A percentile compares a stretch with the other conserved stretches of the same genome.
phyloP scores from a whole-genome alignment of 805 yeast genomes.

The Kodamaea laetipori region DNA sequence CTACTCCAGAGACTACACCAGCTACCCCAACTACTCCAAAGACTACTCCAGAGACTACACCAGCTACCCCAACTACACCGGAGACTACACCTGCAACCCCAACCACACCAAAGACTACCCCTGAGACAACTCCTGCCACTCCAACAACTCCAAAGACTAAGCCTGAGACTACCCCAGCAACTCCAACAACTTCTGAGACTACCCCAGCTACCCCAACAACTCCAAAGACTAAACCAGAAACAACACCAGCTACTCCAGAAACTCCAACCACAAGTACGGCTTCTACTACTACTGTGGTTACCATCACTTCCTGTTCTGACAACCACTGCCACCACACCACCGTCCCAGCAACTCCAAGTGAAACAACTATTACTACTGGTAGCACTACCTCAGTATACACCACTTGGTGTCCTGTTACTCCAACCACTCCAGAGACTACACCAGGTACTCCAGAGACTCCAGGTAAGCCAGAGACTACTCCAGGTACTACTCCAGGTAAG shows the following conservation, averaged over 20 bases:
- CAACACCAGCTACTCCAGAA: slow-evolving; percentile 11
- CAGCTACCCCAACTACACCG: slow-evolving; percentile 29
- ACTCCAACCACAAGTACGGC: slow-evolving; percentile 23
- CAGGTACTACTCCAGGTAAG: slow-evolving; percentile 16
- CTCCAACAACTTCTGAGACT: slow-evolving; percentile 25
- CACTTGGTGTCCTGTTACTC: slow-evolving; percentile 33
- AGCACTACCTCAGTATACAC: slow-evolving; percentile 43
- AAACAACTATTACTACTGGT: slow-evolving; percentile 35
- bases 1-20: slow-evolving; percentile 13
- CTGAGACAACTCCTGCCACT: slow-evolving; percentile 18
- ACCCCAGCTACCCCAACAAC: slow-evolving; percentile 11
- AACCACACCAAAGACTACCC: background rate
- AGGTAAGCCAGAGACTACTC: slow-evolving; percentile 14
- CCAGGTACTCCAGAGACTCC: slow-evolving; percentile 13
- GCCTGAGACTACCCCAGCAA: slow-evolving; percentile 4
- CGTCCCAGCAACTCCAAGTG: slow-evolving; percentile 18
- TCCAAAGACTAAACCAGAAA: background rate
- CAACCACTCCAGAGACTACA: slow-evolving; percentile 22
- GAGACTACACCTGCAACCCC: slow-evolving; percentile 8
- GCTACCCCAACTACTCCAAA: too few relatives aligned
- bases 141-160: slow-evolving; percentile 1
- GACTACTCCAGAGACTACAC: slow-evolving; percentile 25
- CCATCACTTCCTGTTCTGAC: slow-evolving; percentile 42
- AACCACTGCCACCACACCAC: slow-evolving; percentile 25
- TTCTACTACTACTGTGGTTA: slow-evolving; percentile 25